These are phyloP conservation scores for Cyclocybe cylindracea DNA, from an alignment of 768 basidiomycete species.

Conservation along the genomic window DNA sequence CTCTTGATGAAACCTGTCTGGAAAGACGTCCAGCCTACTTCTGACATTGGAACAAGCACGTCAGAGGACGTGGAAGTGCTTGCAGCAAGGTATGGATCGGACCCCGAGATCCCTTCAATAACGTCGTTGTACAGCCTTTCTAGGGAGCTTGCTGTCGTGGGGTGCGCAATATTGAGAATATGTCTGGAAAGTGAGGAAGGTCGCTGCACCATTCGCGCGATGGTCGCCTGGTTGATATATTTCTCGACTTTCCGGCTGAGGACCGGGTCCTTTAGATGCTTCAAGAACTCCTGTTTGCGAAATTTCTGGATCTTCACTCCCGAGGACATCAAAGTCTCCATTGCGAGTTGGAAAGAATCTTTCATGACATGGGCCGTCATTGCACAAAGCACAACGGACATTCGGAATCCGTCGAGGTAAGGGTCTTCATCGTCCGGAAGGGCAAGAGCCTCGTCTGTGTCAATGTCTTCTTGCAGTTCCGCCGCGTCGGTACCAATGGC, in stretches of 20 bases:
- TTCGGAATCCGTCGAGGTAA: conserved; percentile 27
- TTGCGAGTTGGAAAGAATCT: conserved; percentile 57
- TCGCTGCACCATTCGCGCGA: conserved; percentile 52
- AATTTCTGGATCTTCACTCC: conserved; percentile 34
- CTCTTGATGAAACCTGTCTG: conserved; percentile 63
- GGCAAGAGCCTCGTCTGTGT: conserved; percentile 8
- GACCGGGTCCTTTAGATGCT: conserved; percentile 29
- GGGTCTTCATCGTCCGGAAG: conserved; percentile 12
- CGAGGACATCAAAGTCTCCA: conserved; percentile 42
- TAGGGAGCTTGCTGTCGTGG: conserved; percentile 32
- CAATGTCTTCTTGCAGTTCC: not conserved
- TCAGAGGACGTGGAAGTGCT: conserved; percentile 35
- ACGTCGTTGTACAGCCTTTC: conserved; percentile 52
- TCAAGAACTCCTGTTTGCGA: conserved; percentile 40
- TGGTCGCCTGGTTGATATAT: conserved; percentile 49
- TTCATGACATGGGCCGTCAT: conserved; percentile 63
- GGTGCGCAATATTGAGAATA: conserved; percentile 44
- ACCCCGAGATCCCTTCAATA: conserved; percentile 49
- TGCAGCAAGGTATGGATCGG: conserved; percentile 56
- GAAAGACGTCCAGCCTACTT: conserved; percentile 64
- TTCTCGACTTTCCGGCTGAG: conserved; percentile 42
- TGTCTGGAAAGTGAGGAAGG: conserved; percentile 52
- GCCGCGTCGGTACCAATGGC: conserved; percentile 20
- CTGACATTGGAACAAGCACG: conserved; percentile 45
- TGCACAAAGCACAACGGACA: conserved; percentile 48